phyloP scores from a whole-genome alignment of 1,284 basidiomycete species.

The Naganishia liquefaciens region DNA sequence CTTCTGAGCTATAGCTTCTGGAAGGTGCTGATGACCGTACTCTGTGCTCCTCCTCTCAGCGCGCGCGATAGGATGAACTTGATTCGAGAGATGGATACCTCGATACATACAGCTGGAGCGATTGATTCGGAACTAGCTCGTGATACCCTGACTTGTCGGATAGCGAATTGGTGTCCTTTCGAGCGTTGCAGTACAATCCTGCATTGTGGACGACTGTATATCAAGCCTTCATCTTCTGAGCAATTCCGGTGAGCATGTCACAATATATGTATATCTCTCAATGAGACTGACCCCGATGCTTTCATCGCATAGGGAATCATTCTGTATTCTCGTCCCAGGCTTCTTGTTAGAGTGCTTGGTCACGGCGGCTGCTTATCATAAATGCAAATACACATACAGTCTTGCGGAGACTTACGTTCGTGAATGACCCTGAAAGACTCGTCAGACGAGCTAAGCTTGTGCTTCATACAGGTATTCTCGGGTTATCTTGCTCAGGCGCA shows the following conservation, averaged over 20 bases:
- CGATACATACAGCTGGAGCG: slow-evolving; percentile 20
- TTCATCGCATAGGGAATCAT: not conserved
- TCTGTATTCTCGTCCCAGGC: slow-evolving; percentile 21
- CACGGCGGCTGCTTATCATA: slow-evolving; percentile 35
- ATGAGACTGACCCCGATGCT: not conserved
- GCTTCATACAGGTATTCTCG: slow-evolving; percentile 43
- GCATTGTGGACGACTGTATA: slow-evolving; percentile 45
- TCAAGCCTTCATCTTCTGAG: slow-evolving; percentile 41
- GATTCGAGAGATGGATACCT: slow-evolving; percentile 2
- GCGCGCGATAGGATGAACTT: slow-evolving; percentile 48
- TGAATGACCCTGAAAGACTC: slow-evolving; percentile 3
- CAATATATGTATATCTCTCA: not conserved
- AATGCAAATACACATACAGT: slow-evolving; percentile 41
- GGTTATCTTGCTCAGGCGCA: slow-evolving; percentile 50
- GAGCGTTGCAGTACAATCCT: slow-evolving; percentile 47
- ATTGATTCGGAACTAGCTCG: slow-evolving; percentile 22
- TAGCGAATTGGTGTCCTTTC: slow-evolving; percentile 50
- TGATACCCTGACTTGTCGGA: slow-evolving; percentile 12
- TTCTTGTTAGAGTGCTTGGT: slow-evolving; percentile 13
- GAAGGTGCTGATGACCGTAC: not conserved
- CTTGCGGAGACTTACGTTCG: slow-evolving; percentile 52
- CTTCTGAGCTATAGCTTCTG: not conserved
- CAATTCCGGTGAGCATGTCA: slow-evolving; percentile 47
- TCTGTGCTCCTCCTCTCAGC: slow-evolving; percentile 32
- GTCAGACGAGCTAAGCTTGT: not conserved